Evolutionary conservation across 1,284 basidiomycete species (phyloP), one percentile per base, ranked within the genome.

Genomic region (Sparassis latifolia): DNA sequence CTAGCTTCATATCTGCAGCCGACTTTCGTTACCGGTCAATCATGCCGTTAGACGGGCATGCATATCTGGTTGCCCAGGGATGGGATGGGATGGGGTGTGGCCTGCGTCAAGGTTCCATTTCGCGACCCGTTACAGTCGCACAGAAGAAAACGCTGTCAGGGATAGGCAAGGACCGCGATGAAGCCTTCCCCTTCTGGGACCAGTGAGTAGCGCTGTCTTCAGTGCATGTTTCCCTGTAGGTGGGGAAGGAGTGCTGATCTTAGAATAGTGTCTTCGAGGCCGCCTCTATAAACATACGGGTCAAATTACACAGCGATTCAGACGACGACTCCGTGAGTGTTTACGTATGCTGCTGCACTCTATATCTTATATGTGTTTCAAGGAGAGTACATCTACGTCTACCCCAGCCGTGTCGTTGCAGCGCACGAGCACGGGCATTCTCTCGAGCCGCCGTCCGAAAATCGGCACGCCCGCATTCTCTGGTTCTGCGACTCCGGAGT

Each of bases 171-270:
- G 92, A 96, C 67, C 77, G 92, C 55, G 92, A 95, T 64, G 92
- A 93, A 58, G 89, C 90, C 0, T 92, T 94, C 64, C 90, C 91
- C 44, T 97, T 96, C 79, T 97, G 92, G 92, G 92, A 97, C 66
- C 90, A 94, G 92, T 94, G 60, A 66, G 86, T 78, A 33, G 29
- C 42, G 38, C 44, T 49, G 20, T 28, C 42, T 32, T 37, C 40
- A 44, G 50, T 39, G 42, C 40, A 45, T 39, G 3, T 32, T 42
- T 9, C 40, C 44, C 30, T 44, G 46, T n/a, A 20, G 20, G 20
- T 20, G 20, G 20, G 20, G 20, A 20, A 49, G 0, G 33, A 43
- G 12, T 33, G 4, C 5, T 6, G 6, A 30, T 7, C 31, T 30
- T 10, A 49, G 31, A 50, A 20, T 48, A 93, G 90, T 63, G 71